A percentile compares a stretch with the other conserved stretches of the same genome.
Evolutionary conservation across 371 early-diverging fungal species (phyloP).

Genomic region (Rhizopus arrhizus): DNA sequence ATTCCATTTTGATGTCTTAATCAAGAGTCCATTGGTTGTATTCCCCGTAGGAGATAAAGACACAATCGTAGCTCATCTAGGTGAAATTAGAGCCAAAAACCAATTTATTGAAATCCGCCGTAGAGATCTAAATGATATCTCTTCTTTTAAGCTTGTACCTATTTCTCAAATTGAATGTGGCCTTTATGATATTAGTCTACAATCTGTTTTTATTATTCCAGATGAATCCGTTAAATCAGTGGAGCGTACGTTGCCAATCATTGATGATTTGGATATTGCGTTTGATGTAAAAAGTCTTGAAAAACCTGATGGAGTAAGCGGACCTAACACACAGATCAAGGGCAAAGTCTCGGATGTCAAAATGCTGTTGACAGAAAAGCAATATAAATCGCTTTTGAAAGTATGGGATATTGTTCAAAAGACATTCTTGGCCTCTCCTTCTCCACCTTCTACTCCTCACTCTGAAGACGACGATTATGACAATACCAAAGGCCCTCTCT

Average conservation of each 20-base stretch:
- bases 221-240: slow-evolving; percentile 29
- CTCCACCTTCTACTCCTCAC: not conserved
- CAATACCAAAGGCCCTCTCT: not conserved
- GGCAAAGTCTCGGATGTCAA: slow-evolving; percentile 78
- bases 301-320: slow-evolving; percentile 23
- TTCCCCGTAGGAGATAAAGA: slow-evolving; percentile 70
- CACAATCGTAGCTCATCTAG: slow-evolving; percentile 78
- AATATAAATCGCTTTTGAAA: slow-evolving; percentile 76
- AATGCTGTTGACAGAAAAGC: slow-evolving; percentile 77
- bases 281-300: slow-evolving; percentile 60
- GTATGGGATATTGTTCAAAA: slow-evolving; percentile 60
- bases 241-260: slow-evolving; percentile 60
- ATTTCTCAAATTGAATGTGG: slow-evolving; percentile 67
- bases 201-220: slow-evolving; percentile 55
- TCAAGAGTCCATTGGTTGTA: slow-evolving; percentile 89
- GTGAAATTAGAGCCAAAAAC: slow-evolving; percentile 85
- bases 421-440: slow-evolving; percentile 51
- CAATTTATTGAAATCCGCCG: slow-evolving; percentile 52
- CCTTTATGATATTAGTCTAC: slow-evolving; percentile 69
- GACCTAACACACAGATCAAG: slow-evolving; percentile 58
- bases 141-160: slow-evolving; percentile 33
- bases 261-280: slow-evolving; percentile 80
- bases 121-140: slow-evolving; percentile 17
- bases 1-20: slow-evolving; percentile 81
- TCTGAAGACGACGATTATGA: not conserved